phyloP scores from a whole-genome alignment of 371 early-diverging fungal species.

The Rhizopus arrhizus region DNA sequence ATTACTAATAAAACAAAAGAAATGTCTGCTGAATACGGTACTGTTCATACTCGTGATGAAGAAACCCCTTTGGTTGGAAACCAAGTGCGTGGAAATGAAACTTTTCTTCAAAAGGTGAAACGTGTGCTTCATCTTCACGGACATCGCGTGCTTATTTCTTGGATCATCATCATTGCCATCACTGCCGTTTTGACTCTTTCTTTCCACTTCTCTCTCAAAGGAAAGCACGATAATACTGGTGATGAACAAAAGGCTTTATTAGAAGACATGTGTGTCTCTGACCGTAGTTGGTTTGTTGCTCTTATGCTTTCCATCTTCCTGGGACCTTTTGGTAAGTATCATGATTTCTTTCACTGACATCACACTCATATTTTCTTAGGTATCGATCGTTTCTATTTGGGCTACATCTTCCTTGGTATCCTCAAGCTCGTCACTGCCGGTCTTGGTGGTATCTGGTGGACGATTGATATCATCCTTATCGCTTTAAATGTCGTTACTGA shows the following conservation, averaged over 20 bases:
- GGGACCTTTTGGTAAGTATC: conserved; percentile 49
- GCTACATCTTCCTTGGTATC: conserved; percentile 55
- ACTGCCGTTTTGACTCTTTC: conserved; percentile 42
- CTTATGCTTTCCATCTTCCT: conserved; percentile 52
- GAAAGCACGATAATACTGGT: conserved; percentile 10
- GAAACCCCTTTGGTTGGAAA: conserved; percentile 31
- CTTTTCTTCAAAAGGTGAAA: conserved; percentile 37
- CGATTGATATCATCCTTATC: conserved; percentile 45
- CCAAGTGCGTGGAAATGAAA: conserved; percentile 16
- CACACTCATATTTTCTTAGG: conserved; percentile 21
- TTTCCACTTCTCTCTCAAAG: conserved; percentile 36
- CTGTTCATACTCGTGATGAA: conserved; percentile 38
- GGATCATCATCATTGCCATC: conserved; percentile 38
- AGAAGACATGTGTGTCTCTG: conserved; percentile 43
- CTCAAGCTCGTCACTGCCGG: conserved; percentile 53
- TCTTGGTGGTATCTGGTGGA: conserved; percentile 56
- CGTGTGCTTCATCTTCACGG: conserved; percentile 39
- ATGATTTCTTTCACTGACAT: neutral
- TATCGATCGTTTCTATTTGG: conserved; percentile 68
- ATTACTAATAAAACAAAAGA: conserved; percentile 3
- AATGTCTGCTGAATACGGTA: conserved; percentile 47
- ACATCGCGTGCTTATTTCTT: conserved; percentile 39
- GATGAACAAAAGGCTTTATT: conserved; percentile 12
- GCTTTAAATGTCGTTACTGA: conserved; percentile 51
- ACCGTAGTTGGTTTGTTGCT: conserved; percentile 53